Base-by-base conservation (phyloP, 1,284 basidiomycete species). In the Flammula alnicola region DNA sequence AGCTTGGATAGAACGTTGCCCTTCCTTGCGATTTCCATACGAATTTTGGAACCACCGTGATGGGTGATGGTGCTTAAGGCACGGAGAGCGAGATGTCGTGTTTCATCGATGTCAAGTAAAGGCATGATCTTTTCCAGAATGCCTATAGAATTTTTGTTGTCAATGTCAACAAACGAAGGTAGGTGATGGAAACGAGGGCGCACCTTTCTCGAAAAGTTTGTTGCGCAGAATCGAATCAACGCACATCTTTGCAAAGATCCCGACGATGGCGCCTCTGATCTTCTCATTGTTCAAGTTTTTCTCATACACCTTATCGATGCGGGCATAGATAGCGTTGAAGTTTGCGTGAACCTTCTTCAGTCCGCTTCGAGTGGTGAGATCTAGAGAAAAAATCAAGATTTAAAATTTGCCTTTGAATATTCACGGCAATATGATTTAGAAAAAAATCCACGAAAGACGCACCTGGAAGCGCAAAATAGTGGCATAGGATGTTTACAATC, bases 201-300 rank as follows among this genome's bases (percentile, higher is more conserved):
- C 55, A 82, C 83, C 81, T 71, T 75, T 73, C 29, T 75, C 70
- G 59, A 81, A 76, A 17, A 86, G 67, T 54, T 79, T 79, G 63
- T 84, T 74, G 20, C 81, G 71, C 42, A 85, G 63, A 38, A 85
- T 69, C 1, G 80, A 71, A 63, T 86, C 83, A 0, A 72, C 71
- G 30, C 73, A 84, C 80, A 86, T 82, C 58, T 80, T 82, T 8
- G 80, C 76, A 59, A 79, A 85, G 38, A 86, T 80, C 2, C 77
- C 79, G 8, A 84, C 70, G 42, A 86, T 78, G 0, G 78, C 81
- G 2, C 81, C 82, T 23, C 64, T 58, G 19, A 83, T 63, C 50
- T 71, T 72, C 27, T 72, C 68, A 55, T 77, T 73, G 0, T 66
- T 62, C 3, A 52, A 36, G 52, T 76, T 63, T 10, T 60, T 61